Evolutionary conservation across 2,329 filamentous ascomycete genomes (phyloP).

Genomic region (Verticillium zaregamsianum): DNA sequence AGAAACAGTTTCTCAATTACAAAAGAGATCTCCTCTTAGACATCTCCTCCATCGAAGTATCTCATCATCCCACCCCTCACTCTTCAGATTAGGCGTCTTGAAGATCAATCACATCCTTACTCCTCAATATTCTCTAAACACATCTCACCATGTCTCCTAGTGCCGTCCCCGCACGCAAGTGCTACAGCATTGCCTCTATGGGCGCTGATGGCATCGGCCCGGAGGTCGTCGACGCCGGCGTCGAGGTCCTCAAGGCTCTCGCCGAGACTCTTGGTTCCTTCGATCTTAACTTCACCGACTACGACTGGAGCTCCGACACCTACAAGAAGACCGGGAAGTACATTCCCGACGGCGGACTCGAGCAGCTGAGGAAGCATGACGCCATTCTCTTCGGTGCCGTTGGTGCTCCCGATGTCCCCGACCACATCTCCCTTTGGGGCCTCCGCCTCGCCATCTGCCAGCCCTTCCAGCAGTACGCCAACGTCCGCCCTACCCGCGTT

Average conservation of each 20-base stretch:
- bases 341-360: slow-evolving; percentile 55
- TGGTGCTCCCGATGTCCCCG: slow-evolving; percentile 44
- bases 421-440: slow-evolving; percentile 63
- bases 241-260: slow-evolving; percentile 55
- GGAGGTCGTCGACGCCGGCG: slow-evolving; percentile 57
- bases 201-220: slow-evolving; percentile 61
- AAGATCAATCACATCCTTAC: background rate
- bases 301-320: slow-evolving; percentile 63
- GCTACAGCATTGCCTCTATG: slow-evolving; percentile 54
- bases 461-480: slow-evolving; percentile 61
- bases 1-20: background rate
- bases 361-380: slow-evolving; percentile 36
- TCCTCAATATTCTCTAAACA: too few relatives aligned
- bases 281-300: slow-evolving; percentile 56
- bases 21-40: background rate
- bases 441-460: slow-evolving; percentile 61
- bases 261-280: slow-evolving; percentile 51
- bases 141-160: slow-evolving; percentile 9
- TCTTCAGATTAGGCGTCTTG: background rate
- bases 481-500: slow-evolving; percentile 58
- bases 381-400: slow-evolving; percentile 64
- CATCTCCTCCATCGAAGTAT: background rate
- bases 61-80: background rate
- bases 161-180: slow-evolving; percentile 16
- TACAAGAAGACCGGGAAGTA: slow-evolving; percentile 64